Conservation (phyloP, 805 yeast species). For the Candida pini region DNA sequence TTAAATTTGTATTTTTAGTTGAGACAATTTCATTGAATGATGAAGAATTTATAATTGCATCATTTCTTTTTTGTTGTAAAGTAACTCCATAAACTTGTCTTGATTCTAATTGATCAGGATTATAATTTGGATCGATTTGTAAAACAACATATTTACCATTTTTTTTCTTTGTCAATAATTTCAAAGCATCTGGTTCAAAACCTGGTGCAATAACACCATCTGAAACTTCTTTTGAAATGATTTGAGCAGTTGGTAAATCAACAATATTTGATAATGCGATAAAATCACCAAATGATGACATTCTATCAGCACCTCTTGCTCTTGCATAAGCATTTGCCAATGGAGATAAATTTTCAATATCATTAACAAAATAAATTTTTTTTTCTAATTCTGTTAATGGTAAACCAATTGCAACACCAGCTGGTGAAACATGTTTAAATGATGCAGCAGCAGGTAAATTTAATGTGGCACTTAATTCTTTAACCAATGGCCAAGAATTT, state of each 20-base stretch:
- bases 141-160: conserved; percentile 95
- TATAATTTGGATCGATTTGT: conserved; percentile 92
- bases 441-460: conserved; percentile 98
- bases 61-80: conserved; percentile 95
- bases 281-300: conserved; percentile 98
- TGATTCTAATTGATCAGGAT: conserved; percentile 75
- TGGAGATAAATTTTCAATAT: conserved; percentile 92
- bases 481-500: conserved; percentile 98
- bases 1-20: conserved; percentile 73
- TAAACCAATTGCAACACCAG: conserved; percentile 96
- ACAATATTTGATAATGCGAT: conserved; percentile 96
- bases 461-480: conserved; percentile 90
- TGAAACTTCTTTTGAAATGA: conserved; percentile 94
- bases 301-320: conserved; percentile 99
- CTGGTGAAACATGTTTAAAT: conserved; percentile 98
- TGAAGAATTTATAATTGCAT: conserved; percentile 87
- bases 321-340: conserved; percentile 97
- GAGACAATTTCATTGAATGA: conserved; percentile 91
- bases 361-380: conserved; percentile 91
- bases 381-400: conserved; percentile 89
- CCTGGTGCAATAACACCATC: conserved; percentile 99
- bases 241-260: conserved; percentile 92
- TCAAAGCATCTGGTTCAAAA: conserved; percentile 87
- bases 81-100: conserved; percentile 96
- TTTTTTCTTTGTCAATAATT: conserved; percentile 83